Conservation (phyloP, 2,329 filamentous ascomycete species). For the Fusarium graminum region DNA sequence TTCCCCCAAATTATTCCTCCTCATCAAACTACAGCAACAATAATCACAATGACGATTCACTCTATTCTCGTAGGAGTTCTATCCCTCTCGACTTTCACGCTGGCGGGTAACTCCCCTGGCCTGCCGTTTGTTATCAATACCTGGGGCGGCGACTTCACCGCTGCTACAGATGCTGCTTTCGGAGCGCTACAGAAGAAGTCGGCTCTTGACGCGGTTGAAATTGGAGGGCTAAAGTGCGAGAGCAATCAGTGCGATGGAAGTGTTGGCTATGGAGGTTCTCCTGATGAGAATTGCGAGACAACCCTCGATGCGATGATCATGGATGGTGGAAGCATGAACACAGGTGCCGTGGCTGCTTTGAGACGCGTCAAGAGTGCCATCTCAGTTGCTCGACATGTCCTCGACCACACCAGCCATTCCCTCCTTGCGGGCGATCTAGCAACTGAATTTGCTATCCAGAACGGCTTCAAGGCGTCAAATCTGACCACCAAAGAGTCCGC, state of each 20-base stretch:
- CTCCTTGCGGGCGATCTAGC: slow-evolving; percentile 66
- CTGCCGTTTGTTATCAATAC: slow-evolving; percentile 67
- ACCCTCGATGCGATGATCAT: slow-evolving; percentile 71
- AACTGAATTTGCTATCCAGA: slow-evolving; percentile 65
- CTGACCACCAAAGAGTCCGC: slow-evolving; percentile 59
- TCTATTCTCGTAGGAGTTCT: slow-evolving; percentile 24
- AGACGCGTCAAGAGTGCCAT: slow-evolving; percentile 63
- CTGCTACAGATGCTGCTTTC: slow-evolving; percentile 66
- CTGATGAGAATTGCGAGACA: slow-evolving; percentile 68
- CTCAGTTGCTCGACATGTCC: slow-evolving; percentile 63
- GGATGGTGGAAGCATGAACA: slow-evolving; percentile 66
- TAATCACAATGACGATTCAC: slow-evolving; percentile 22
- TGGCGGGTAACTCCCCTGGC: slow-evolving; percentile 52
- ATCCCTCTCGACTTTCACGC: slow-evolving; percentile 16
- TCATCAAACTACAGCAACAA: neutral
- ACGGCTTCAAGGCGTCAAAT: slow-evolving; percentile 62
- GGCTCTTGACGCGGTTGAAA: slow-evolving; percentile 65
- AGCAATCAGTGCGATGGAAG: slow-evolving; percentile 65
- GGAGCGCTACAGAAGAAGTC: slow-evolving; percentile 52
- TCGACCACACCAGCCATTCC: slow-evolving; percentile 65
- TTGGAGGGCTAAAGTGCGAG: slow-evolving; percentile 66
- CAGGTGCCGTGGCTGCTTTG: slow-evolving; percentile 65
- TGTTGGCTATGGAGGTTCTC: slow-evolving; percentile 68
- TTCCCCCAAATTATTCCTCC: slow-evolving; percentile 10
- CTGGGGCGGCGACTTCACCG: slow-evolving; percentile 66